Conservation (phyloP, 495 filamentous ascomycete species). For the Wilcoxina mikolae region DNA sequence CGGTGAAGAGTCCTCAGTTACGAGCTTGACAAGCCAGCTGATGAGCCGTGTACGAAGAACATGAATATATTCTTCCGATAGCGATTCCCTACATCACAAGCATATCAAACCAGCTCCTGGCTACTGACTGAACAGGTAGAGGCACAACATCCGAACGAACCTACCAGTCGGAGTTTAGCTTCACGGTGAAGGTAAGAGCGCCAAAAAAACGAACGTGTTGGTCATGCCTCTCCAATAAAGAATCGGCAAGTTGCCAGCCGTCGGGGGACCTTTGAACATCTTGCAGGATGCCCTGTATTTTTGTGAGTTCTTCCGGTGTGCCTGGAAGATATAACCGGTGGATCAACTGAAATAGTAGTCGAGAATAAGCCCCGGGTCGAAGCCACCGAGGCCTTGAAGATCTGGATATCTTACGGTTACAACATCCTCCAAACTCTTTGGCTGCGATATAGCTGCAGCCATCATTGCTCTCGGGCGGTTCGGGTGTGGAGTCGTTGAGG, state of each 20-base stretch:
- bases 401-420: neutral
- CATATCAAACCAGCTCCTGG: neutral
- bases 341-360: conserved; percentile 36
- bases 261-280: conserved; percentile 57
- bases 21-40: conserved; percentile 46
- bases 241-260: conserved; percentile 75
- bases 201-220: conserved; percentile 77
- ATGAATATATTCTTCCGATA: conserved; percentile 46
- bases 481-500: too few species aligned
- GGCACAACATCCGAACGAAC: conserved; percentile 8
- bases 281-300: conserved; percentile 64
- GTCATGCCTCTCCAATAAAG: conserved; percentile 47
- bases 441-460: neutral
- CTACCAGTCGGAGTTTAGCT: conserved; percentile 73
- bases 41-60: conserved; percentile 57
- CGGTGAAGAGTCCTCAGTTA: conserved; percentile 42
- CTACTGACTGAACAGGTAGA: neutral
- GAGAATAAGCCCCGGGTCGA: neutral
- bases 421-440: conserved; percentile 3
- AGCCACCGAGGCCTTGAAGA: neutral
- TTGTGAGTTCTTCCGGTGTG: conserved; percentile 42
- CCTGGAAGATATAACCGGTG: conserved; percentile 58
- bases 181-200: conserved; percentile 84
- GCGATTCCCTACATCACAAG: conserved; percentile 36
- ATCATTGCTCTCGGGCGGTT: too few species aligned